phyloP scores from a whole-genome alignment of 345 rosid genomes.

The Ailanthus altissimus region DNA sequence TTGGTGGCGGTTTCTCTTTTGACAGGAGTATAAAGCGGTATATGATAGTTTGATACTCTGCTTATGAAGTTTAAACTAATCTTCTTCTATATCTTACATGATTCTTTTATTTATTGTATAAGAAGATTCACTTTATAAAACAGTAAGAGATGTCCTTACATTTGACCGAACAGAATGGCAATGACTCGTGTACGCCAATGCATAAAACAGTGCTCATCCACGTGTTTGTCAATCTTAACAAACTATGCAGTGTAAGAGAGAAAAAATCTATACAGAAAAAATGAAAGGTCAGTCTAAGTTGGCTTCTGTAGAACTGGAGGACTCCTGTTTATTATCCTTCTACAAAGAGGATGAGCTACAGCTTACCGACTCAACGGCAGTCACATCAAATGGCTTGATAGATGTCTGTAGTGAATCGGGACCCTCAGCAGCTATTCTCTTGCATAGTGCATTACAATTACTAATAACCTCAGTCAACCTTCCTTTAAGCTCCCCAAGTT shows the following conservation, averaged over 20 bases:
- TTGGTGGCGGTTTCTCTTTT: conserved; percentile 6
- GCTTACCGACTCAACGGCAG: conserved; percentile 32
- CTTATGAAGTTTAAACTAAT: no score
- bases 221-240: not conserved
- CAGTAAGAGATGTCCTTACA: not conserved
- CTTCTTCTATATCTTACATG: no score
- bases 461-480: conserved; percentile 81
- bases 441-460: conserved; percentile 77
- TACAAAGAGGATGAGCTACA: conserved; percentile 22
- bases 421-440: conserved; percentile 70
- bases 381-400: conserved; percentile 46
- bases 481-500: conserved; percentile 90
- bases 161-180: conserved; percentile 1
- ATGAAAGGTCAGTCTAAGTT: conserved; percentile 1
- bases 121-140: no score
- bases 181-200: not conserved
- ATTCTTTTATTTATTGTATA: no score
- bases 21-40: not conserved
- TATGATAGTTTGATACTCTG: no score
- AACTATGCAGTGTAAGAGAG: not conserved
- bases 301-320: conserved; percentile 17
- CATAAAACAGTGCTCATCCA: not conserved
- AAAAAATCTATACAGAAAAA: not conserved
- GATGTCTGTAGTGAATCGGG: conserved; percentile 72
- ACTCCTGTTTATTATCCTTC: conserved; percentile 11